A percentile compares a stretch with the other conserved stretches of the same genome.
These are phyloP conservation scores for Epithemia pelagica DNA, from an alignment of 108 stramenopile genomes.

Conservation along the genomic window DNA sequence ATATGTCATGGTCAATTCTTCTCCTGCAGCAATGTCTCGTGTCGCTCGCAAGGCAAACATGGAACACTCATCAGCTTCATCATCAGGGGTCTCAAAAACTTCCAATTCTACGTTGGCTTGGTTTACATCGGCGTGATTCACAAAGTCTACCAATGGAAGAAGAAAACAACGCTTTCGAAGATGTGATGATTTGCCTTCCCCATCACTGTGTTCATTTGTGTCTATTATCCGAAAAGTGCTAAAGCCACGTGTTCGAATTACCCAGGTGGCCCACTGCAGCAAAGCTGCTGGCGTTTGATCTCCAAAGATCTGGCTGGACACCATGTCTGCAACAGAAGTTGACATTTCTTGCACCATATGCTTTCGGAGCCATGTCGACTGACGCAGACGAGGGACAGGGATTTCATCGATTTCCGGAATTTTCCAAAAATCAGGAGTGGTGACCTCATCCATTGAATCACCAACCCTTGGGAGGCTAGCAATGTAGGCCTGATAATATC, in stretches of 20 bases:
- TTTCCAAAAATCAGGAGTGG: constrained; percentile 37
- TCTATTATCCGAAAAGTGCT: constrained; percentile 15
- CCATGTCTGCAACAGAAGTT: neutral
- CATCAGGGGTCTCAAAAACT: constrained; percentile 23
- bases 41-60: constrained; percentile 29
- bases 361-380: constrained; percentile 11
- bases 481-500: constrained; percentile 8
- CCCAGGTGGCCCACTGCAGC: constrained; percentile 19
- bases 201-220: neutral
- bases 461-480: constrained; percentile 17
- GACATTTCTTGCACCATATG: constrained; percentile 2
- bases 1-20: constrained; percentile 24
- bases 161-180: neutral
- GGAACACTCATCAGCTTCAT: constrained; percentile 18
- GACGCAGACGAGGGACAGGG: constrained; percentile 16
- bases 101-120: constrained; percentile 22
- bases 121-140: constrained; percentile 18
- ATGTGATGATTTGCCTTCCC: neutral
- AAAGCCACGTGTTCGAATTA: constrained; percentile 26
- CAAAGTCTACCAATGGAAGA: constrained; percentile 23
- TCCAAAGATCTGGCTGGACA: neutral
- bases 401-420: constrained; percentile 20
- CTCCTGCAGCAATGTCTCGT: constrained; percentile 16
- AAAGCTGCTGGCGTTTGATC: neutral
- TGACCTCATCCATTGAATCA: constrained; percentile 7